Percentiles rank a stretch among this genome's conserved stretches.
phyloP scores from a whole-genome alignment of 2,329 filamentous ascomycete species.

The Penicillium sclerotigenum region DNA sequence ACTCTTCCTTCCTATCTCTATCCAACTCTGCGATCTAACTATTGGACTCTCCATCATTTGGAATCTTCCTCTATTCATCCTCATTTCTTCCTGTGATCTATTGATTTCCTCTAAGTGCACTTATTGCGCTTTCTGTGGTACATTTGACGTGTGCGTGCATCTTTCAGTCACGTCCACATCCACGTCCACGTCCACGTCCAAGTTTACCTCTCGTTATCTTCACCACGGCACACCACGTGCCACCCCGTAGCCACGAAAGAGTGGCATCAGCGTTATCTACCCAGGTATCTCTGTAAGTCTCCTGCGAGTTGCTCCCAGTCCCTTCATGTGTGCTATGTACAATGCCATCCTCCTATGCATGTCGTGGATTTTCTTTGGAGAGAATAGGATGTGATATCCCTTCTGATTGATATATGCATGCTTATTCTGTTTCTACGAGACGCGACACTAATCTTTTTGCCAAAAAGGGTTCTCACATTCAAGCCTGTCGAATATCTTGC shows the following conservation, averaged over 20 bases:
- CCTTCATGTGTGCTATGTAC: background rate
- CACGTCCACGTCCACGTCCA: background rate
- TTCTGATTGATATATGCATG: background rate
- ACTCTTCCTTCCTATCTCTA: background rate
- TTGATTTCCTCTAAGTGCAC: background rate
- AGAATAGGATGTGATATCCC: background rate
- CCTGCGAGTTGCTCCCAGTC: no score
- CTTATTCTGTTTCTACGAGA: background rate
- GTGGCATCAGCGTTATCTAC: background rate
- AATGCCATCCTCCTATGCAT: no score
- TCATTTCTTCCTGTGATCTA: background rate
- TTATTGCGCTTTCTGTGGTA: background rate
- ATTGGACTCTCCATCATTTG: background rate
- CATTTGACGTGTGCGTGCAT: background rate
- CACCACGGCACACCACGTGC: background rate
- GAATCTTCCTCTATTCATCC: background rate
- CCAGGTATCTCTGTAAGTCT: background rate
- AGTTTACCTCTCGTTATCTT: background rate
- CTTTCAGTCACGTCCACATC: background rate
- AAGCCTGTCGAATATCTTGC: background rate
- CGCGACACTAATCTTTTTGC: background rate
- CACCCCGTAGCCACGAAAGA: background rate
- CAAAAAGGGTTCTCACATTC: background rate
- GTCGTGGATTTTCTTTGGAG: background rate
- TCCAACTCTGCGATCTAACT: background rate